Evolutionary conservation across 2,329 filamentous ascomycete species (phyloP), one percentile per base, ranked within the genome.

Genomic region (Phaeophleospora eucalypticola): DNA sequence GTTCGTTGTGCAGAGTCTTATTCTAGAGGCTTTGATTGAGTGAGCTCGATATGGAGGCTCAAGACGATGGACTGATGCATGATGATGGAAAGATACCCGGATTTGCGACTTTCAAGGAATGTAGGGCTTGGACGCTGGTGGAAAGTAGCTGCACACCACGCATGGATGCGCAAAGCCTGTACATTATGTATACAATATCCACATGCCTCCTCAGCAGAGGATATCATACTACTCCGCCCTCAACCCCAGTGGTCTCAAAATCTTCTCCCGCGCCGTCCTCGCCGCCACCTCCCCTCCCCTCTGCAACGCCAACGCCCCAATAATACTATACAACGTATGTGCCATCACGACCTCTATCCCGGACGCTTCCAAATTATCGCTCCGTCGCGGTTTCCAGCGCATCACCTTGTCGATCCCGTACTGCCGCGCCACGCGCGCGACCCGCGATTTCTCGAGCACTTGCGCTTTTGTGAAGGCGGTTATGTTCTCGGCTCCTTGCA

Each of bases 221-320:
- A n/a, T n/a, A n/a, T n/a, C n/a, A n/a, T n/a, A n/a, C n/a, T n/a
- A n/a, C n/a, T n/a, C n/a, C n/a, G n/a, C n/a, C 89, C 86, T 76
- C 89, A 69, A 48, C 3, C 67, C 67, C 38, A 70, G 52, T 15
- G 73, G 74, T 41, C 64, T 73, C 61, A 95, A 69, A 66, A 95
- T 84, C 68, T 83, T 82, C 58, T 95, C 86, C 63, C 82, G 81
- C 38, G 87, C 82, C 43, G 94, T 70, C 65, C 80, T 78, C 54
- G 83, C 84, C 48, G 91, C 89, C 45, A 86, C 79, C 36, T 84
- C 82, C 32, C 85, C 86, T 38, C 93, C 93, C 58, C 86, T 83
- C 68, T 96, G 89, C 62, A 98, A 73, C n/a, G 89, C 84, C 43
- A 98, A 70, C 9, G 93, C 93, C 17, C 93, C 93, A 36, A 97